Conservation (phyloP, 495 filamentous ascomycete species). For the Talaromyces liani region DNA sequence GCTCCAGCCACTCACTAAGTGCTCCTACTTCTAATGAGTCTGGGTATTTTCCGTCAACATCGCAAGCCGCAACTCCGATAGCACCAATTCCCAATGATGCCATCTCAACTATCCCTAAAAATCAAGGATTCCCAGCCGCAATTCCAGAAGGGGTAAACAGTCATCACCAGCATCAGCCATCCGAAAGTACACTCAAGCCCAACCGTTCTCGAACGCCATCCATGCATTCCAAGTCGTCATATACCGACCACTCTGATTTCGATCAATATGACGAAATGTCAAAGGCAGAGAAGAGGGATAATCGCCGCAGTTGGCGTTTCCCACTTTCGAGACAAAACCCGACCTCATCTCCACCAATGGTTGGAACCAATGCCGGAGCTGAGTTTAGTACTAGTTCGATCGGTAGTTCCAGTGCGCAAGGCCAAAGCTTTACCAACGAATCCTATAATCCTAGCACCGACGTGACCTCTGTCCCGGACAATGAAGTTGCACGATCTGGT, state of each 20-base stretch:
- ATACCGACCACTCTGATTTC: slow-evolving; percentile 69
- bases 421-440: slow-evolving; percentile 52
- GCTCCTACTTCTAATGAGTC: slow-evolving; percentile 25
- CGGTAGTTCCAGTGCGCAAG: slow-evolving; percentile 46
- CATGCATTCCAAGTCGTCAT: slow-evolving; percentile 62
- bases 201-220: slow-evolving; percentile 62
- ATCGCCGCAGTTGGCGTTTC: slow-evolving; percentile 62
- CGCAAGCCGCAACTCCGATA: slow-evolving; percentile 6
- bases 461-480: slow-evolving; percentile 17
- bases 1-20: slow-evolving; percentile 68
- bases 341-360: slow-evolving; percentile 37
- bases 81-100: slow-evolving; percentile 1
- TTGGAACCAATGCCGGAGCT: slow-evolving; percentile 56
- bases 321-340: slow-evolving; percentile 48
- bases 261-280: slow-evolving; percentile 57
- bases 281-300: slow-evolving; percentile 56
- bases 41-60: slow-evolving; percentile 17
- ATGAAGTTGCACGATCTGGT: slow-evolving; percentile 10
- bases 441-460: slow-evolving; percentile 36
- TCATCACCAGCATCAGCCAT: slow-evolving; percentile 14
- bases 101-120: not conserved
- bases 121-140: not conserved
- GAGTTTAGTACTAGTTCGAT: slow-evolving; percentile 64
- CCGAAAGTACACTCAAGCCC: slow-evolving; percentile 50
- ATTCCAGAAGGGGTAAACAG: slow-evolving; percentile 10